Evolutionary conservation across 306 rosid species (phyloP), one percentile per base, ranked within the genome.

Genomic region (Gynostemma pentaphyllum): DNA sequence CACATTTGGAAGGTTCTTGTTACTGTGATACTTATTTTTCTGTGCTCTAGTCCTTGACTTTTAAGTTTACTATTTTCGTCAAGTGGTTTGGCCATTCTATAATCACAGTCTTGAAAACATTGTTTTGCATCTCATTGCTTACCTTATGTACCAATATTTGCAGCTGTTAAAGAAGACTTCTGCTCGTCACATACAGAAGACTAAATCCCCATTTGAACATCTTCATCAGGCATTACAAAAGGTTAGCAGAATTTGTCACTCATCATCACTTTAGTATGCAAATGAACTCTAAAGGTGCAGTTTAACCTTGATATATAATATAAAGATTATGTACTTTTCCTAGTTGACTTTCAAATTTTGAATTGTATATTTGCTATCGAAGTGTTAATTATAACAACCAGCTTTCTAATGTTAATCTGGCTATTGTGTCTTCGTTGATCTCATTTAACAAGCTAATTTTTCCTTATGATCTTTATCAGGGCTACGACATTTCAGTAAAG

Each of bases 161-260:
- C 82, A 92, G 99, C 87, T 92, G 74, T 81, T 92, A 19, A 92
- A 84, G 88, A 92, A 88, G 85, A 77, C 88, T 4, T 81, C 84
- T 1, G 94, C 82, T 22, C 82, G 81, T 42, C 96, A 88, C 80
- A 76, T 88, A 64, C 84, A 92, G 9, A 92, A 69, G 83, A 78
- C 90, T 1, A 86, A 88, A 46, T 75, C 95, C 1, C 95, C 95
- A 3, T 81, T 88, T 75, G 96, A 84, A 70, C 85, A 88, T 76
- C 85, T 92, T 68, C 94, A 85, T 65, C 90, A 79, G 70, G 63
- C 94, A 23, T 29, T 92, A 36, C 95, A 84, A 66, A 80, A 82
- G 96, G 99, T 88, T 68, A 66, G 87, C 72, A 29, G 5, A 12
- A 52, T 62, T 62, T 40, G 52, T 44, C 9, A 32, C 42, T 30